A percentile compares a stretch with the other conserved stretches of the same genome.
Conservation (phyloP, 2,329 filamentous ascomycete species). For the Basipetospora chlamydospora region DNA sequence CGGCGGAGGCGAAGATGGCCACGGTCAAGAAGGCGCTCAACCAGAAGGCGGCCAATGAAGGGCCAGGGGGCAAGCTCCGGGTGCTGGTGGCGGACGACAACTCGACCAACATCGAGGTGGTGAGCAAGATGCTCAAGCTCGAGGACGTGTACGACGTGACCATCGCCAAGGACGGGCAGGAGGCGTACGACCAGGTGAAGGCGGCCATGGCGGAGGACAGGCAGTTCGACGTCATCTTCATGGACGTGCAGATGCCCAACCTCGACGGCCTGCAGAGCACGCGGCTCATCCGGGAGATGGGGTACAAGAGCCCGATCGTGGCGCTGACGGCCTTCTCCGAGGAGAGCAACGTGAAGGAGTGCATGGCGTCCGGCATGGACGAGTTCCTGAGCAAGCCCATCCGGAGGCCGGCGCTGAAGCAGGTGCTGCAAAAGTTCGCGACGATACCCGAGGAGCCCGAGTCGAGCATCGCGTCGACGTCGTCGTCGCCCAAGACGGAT, state of each 20-base stretch:
- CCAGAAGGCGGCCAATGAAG: constrained; percentile 36
- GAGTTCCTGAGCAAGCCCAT: constrained; percentile 72
- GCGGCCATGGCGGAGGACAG: constrained; percentile 59
- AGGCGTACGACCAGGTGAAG: constrained; percentile 77
- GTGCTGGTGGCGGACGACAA: constrained; percentile 72
- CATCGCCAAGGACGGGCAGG: constrained; percentile 72
- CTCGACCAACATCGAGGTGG: constrained; percentile 42
- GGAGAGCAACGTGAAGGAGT: constrained; percentile 75
- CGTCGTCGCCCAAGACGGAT: background rate
- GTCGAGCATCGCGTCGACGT: background rate
- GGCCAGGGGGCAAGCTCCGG: constrained; percentile 45
- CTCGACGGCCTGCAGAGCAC: constrained; percentile 82
- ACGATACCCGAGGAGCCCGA: constrained; percentile 60
- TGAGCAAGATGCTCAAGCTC: constrained; percentile 53
- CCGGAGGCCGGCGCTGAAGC: constrained; percentile 68
- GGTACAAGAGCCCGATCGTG: constrained; percentile 78
- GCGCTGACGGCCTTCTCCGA: constrained; percentile 83
- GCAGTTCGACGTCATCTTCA: constrained; percentile 79
- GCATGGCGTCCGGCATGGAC: constrained; percentile 82
- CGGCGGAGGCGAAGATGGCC: constrained; percentile 45
- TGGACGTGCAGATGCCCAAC: constrained; percentile 95
- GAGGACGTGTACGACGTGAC: constrained; percentile 78
- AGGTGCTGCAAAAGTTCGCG: constrained; percentile 70
- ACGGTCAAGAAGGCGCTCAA: constrained; percentile 49
- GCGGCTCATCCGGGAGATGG: constrained; percentile 68